Base-by-base conservation (phyloP, 164 flowering plant species). In the Nymphaea colorata region DNA sequence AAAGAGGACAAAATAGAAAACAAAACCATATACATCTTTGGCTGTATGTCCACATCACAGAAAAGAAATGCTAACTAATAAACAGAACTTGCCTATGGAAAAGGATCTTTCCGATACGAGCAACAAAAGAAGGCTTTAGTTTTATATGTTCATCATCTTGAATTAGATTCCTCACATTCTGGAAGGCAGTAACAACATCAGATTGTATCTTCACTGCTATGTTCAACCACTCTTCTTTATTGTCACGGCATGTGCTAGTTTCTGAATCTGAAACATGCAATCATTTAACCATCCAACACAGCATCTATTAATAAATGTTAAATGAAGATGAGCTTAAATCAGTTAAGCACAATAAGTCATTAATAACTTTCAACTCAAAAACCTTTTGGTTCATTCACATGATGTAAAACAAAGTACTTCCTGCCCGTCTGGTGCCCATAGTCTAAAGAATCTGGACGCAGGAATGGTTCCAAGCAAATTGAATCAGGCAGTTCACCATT, bases 21-120 rank as follows among this genome's bases (percentile, higher is more conserved):
- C 36, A 25, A 25, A 25, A 25, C 36, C 36, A 25, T 25, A 25
- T 25, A 25, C 36, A 25, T 25, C 36, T 25, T 25, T 25, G 36
- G 36, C 36, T 25, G 36, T 25, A 25, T 25, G 36, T 25, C 36
- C 36, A 25, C 36, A 25, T 25, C 36, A 25, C 1, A 25, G 36
- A 25, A 25, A 45, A 10, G 53, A 5, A 45, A 45, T 10, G 11
- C 53, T 45, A 45, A 42, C 44, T 41, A 65, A 3, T 17, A 43
- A 6, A 65, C 42, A 65, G 53, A 64, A 73, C 67, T 70, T 71
- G 79, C 87, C 76, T 67, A 64, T 71, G 75, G 60, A 83, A 83
- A 60, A 76, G 70, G 43, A 79, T 41, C 69, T 76, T 82, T 10
- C 87, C 85, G 65, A 82, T 65, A 67, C 79, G 66, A 65, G 85